Evolutionary conservation across 108 stramenopile genomes (phyloP).

Genomic region (Stephanodiscus minutulus): DNA sequence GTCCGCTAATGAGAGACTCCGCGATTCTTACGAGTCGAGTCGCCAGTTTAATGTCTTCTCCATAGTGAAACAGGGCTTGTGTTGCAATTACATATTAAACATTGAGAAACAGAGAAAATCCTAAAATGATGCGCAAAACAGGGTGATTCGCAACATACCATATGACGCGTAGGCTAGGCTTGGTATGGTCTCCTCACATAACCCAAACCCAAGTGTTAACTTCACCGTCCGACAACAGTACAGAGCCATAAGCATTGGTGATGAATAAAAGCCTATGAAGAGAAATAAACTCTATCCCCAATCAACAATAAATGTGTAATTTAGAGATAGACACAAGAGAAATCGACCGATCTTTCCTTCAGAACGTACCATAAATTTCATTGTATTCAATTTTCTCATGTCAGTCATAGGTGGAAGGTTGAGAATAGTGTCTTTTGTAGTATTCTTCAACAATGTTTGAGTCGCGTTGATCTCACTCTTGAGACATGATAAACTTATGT

Average conservation of each 20-base stretch:
- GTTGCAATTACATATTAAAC: neutral
- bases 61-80: neutral
- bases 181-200: neutral
- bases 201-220: conserved; percentile 1
- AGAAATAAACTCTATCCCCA: neutral
- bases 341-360: neutral
- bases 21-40: neutral
- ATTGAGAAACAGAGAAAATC: neutral
- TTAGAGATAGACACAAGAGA: neutral
- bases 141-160: neutral
- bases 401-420: neutral
- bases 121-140: neutral
- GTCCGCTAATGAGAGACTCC: neutral
- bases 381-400: neutral
- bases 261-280: neutral
- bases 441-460: neutral
- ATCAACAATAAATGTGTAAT: neutral
- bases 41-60: neutral
- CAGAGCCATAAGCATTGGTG: conserved; percentile 4
- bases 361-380: neutral
- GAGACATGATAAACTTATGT: neutral
- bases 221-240: neutral
- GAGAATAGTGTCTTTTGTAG: neutral
- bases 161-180: neutral
- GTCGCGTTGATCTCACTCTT: conserved; percentile 4